These are phyloP conservation scores for Porpolomopsis calyptriformis DNA, from an alignment of 768 basidiomycete genomes.

Conservation along the genomic window DNA sequence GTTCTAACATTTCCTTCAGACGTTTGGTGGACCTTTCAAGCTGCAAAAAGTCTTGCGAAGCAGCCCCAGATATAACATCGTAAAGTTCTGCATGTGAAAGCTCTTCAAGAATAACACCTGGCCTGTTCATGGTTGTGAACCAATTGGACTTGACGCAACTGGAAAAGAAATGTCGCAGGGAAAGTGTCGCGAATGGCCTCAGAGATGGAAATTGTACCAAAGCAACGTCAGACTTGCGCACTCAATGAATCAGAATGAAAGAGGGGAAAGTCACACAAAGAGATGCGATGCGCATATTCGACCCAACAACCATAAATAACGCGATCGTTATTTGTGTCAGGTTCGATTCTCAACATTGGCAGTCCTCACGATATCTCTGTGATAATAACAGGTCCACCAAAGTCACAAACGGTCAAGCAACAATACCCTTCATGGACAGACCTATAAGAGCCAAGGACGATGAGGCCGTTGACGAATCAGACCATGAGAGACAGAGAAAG, in stretches of 20 bases:
- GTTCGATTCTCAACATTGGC: conserved; percentile 1
- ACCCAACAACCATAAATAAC: conserved; percentile 2
- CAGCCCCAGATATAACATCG: conserved; percentile 54
- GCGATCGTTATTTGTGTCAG: not conserved
- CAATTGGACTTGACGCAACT: conserved; percentile 2
- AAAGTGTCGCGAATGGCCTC: too few species aligned
- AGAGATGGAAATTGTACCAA: not conserved
- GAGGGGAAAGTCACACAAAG: too few species aligned
- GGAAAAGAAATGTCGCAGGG: not conserved
- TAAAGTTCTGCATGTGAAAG: conserved; percentile 57
- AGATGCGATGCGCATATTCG: not conserved
- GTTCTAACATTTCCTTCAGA: conserved; percentile 57
- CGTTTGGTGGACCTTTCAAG: conserved; percentile 42
- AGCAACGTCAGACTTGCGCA: too few species aligned
- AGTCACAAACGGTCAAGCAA: too few species aligned
- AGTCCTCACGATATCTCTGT: too few species aligned
- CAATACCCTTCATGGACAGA: too few species aligned
- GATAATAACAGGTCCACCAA: too few species aligned
- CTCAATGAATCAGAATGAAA: too few species aligned
- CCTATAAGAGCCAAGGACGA: not conserved
- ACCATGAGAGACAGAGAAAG: conserved; percentile 57
- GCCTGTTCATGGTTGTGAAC: conserved; percentile 22
- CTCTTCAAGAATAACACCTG: conserved; percentile 23
- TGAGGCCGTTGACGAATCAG: conserved; percentile 57
- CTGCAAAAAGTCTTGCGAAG: conserved; percentile 58